These are phyloP conservation scores for Strobilomyces dryophilus DNA, from an alignment of 768 basidiomycete species.

Conservation along the genomic window DNA sequence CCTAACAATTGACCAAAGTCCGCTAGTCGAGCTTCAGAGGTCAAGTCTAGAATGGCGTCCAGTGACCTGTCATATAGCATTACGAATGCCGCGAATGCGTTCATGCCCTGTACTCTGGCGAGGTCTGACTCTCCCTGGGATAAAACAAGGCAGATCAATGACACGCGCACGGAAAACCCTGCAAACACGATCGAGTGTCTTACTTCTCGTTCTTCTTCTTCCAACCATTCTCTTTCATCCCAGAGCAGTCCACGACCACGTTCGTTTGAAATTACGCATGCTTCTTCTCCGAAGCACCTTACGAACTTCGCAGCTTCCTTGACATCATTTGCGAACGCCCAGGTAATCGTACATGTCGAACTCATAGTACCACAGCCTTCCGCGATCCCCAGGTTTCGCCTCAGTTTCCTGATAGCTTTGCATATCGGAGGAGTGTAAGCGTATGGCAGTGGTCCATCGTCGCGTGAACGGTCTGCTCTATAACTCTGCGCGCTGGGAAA, in stretches of 20 bases:
- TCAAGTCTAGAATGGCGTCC: slow-evolving; percentile 51
- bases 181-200: slow-evolving; percentile 11
- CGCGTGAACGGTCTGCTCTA: slow-evolving; percentile 13
- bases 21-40: slow-evolving; percentile 43
- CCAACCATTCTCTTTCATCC: slow-evolving; percentile 63
- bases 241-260: slow-evolving; percentile 41
- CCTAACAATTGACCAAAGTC: slow-evolving; percentile 48
- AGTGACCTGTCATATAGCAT: slow-evolving; percentile 53
- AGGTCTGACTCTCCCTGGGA: slow-evolving; percentile 60
- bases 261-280: slow-evolving; percentile 42
- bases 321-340: slow-evolving; percentile 61
- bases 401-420: slow-evolving; percentile 66
- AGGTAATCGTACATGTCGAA: slow-evolving; percentile 38
- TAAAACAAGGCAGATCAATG: slow-evolving; percentile 4
- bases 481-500: slow-evolving; percentile 48
- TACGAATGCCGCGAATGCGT: slow-evolving; percentile 62
- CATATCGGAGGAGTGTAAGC: slow-evolving; percentile 65
- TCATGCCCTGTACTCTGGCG: slow-evolving; percentile 57
- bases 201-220: slow-evolving; percentile 52
- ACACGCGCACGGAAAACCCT: slow-evolving; percentile 10
- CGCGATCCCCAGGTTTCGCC: slow-evolving; percentile 56
- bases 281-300: slow-evolving; percentile 56
- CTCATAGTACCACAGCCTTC: slow-evolving; percentile 56
- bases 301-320: slow-evolving; percentile 53
- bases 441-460: slow-evolving; percentile 20